Conservation (phyloP, 331 rosid species). For the Malus hybrid region DNA sequence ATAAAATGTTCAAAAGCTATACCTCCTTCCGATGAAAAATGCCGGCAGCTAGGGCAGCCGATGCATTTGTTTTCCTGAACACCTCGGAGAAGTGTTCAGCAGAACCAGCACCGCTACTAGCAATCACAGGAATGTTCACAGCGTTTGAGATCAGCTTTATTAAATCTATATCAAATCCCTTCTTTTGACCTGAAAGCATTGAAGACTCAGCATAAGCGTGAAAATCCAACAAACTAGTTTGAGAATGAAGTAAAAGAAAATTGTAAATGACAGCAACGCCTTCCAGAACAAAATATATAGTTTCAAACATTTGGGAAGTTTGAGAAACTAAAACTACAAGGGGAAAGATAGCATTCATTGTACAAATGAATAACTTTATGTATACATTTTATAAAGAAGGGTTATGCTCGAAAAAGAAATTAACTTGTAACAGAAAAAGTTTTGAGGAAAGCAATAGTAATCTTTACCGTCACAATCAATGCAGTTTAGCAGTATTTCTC, state of each 20-base stretch:
- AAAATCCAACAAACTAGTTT: not conserved
- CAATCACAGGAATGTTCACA: conserved; percentile 66
- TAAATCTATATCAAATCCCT: conserved; percentile 75
- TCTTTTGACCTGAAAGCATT: conserved; percentile 80
- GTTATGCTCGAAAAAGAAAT: not conserved
- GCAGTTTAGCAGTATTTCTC: conserved; percentile 93
- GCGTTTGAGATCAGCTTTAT: conserved; percentile 68
- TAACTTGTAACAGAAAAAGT: not conserved
- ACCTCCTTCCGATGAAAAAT: conserved; percentile 96
- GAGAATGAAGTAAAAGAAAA: not conserved
- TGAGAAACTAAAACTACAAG: not conserved
- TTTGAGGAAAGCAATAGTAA: not conserved
- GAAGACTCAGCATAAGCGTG: not conserved
- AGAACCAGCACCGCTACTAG: conserved; percentile 90
- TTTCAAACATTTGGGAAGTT: not conserved
- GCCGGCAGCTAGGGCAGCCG: conserved; percentile 96
- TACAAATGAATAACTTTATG: not conserved
- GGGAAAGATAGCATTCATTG: not conserved
- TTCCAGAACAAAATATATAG: not conserved
- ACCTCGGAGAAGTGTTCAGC: conserved; percentile 76
- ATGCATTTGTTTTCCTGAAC: conserved; percentile 58
- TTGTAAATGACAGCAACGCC: too few species aligned
- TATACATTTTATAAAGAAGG: not conserved
- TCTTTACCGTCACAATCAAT: conserved; percentile 83
- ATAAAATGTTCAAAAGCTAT: not conserved